Evolutionary conservation across 768 basidiomycete genomes (phyloP).

Genomic region (Cantharellus cinnabarinus): DNA sequence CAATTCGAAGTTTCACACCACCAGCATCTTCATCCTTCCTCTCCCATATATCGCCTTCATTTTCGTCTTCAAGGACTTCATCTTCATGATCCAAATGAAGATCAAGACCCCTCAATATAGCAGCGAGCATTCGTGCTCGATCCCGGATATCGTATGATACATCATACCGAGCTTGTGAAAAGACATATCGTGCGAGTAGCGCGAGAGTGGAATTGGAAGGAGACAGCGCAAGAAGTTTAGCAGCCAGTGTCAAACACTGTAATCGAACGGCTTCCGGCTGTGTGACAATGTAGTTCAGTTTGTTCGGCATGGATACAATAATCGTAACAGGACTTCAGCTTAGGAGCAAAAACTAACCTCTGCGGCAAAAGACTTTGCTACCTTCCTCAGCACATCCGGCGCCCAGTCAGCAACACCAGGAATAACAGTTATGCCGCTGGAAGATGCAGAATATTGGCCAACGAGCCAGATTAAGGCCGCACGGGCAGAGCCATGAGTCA

Average conservation of each 20-base stretch:
- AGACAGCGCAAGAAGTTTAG: slow-evolving; percentile 58
- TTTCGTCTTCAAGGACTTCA: slow-evolving; percentile 1
- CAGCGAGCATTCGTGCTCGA: slow-evolving; percentile 57
- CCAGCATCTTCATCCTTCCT: slow-evolving; percentile 17
- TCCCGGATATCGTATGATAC: slow-evolving; percentile 78
- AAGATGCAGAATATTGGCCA: slow-evolving; percentile 52
- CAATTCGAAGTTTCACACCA: slow-evolving; percentile 55
- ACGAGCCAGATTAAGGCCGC: slow-evolving; percentile 88
- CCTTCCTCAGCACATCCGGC: slow-evolving; percentile 72
- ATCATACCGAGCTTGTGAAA: slow-evolving; percentile 78
- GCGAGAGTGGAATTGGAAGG: slow-evolving; percentile 22
- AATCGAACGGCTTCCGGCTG: slow-evolving; percentile 54
- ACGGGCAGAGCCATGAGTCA: slow-evolving; percentile 58
- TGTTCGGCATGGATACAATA: too few relatives aligned
- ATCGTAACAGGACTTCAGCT: background rate
- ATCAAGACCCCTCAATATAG: slow-evolving; percentile 39
- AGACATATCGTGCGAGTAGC: slow-evolving; percentile 47
- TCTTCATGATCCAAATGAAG: background rate
- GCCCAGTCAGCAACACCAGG: slow-evolving; percentile 40
- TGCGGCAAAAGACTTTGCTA: slow-evolving; percentile 44
- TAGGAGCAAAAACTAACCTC: slow-evolving; percentile 31
- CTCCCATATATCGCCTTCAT: slow-evolving; percentile 11
- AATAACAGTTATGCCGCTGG: slow-evolving; percentile 13
- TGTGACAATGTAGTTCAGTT: background rate
- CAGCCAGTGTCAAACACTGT: slow-evolving; percentile 67